Evolutionary conservation across 345 rosid genomes (phyloP).

Genomic region (Viola odorata): DNA sequence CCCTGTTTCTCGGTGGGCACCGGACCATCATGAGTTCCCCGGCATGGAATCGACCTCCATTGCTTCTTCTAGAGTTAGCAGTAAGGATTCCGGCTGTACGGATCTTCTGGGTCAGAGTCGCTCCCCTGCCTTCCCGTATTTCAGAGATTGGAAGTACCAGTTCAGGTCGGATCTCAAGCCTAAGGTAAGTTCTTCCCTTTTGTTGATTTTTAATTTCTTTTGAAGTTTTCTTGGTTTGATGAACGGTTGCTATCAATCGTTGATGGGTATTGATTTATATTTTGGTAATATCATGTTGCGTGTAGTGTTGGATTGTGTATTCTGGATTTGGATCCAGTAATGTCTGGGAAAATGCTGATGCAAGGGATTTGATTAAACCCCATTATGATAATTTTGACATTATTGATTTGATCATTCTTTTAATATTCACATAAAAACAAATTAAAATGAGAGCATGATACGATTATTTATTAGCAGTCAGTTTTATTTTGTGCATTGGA

Average conservation of each 20-base stretch:
- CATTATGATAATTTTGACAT: neutral
- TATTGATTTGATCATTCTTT: neutral
- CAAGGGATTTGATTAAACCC: neutral
- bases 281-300: no score
- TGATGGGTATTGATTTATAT: no score
- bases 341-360: conserved; percentile 9
- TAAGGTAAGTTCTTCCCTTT: conserved; percentile 36
- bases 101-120: conserved; percentile 54
- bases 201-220: neutral
- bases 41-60: conserved; percentile 33
- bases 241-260: no score
- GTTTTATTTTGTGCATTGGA: neutral
- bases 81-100: conserved; percentile 45
- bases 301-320: no score
- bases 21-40: conserved; percentile 50
- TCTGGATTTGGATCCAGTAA: neutral
- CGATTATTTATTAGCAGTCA: neutral
- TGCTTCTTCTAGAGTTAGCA: conserved; percentile 13
- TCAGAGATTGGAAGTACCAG: conserved; percentile 55
- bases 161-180: conserved; percentile 66
- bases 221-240: neutral
- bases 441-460: neutral
- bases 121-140: conserved; percentile 65
- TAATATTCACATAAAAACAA: neutral
- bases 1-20: conserved; percentile 43